phyloP scores from a whole-genome alignment of 192 early-diverging fungal species.

The Coemansia sp. region DNA sequence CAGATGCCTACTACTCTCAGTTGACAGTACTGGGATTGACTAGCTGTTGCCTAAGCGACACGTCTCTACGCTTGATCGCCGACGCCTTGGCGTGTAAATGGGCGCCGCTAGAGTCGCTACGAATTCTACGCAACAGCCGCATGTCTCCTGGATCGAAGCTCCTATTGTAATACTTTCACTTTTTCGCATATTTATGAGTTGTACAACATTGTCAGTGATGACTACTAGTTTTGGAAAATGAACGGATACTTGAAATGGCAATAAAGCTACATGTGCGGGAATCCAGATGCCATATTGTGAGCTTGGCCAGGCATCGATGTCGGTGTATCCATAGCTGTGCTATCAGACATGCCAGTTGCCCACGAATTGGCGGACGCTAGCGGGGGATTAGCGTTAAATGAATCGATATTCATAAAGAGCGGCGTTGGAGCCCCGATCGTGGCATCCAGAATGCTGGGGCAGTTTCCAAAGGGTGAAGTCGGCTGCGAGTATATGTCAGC shows the following conservation, averaged over 20 bases:
- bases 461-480: not conserved
- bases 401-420: slow-evolving; percentile 1
- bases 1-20: slow-evolving; percentile 10
- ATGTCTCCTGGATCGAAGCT: slow-evolving; percentile 39
- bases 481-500: not conserved
- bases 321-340: not conserved
- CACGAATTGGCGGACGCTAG: not conserved
- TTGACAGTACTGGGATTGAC: slow-evolving; percentile 37
- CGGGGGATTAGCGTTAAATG: too few relatives aligned
- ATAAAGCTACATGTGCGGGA: not conserved
- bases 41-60: slow-evolving; percentile 50
- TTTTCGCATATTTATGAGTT: slow-evolving; percentile 1
- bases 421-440: not conserved
- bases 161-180: slow-evolving; percentile 7
- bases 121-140: slow-evolving; percentile 48
- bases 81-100: slow-evolving; percentile 33
- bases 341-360: not conserved
- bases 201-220: slow-evolving; percentile 11
- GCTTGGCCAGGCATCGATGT: not conserved
- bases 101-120: slow-evolving; percentile 40
- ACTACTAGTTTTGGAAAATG: not conserved
- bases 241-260: not conserved
- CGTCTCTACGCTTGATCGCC: slow-evolving; percentile 37
- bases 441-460: not conserved
- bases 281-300: not conserved